These are phyloP conservation scores for Aurantiochytrium sp. DNA, from an alignment of 108 stramenopile species.

Conservation along the genomic window DNA sequence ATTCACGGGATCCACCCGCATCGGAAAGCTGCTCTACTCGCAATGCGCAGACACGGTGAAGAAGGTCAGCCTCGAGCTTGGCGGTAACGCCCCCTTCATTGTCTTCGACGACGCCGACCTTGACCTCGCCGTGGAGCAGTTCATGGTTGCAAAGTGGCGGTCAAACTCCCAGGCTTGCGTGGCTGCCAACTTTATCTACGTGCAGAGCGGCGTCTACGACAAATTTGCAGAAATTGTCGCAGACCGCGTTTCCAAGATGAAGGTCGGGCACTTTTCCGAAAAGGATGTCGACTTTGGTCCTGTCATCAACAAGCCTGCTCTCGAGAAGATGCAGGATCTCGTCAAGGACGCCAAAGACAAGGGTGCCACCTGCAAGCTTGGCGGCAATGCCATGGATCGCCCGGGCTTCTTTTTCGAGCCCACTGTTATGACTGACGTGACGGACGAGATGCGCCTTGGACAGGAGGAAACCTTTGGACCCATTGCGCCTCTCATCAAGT, in stretches of 20 bases:
- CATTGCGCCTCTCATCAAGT: constrained; percentile 37
- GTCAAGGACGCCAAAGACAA: constrained; percentile 65
- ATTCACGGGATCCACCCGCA: constrained; percentile 82
- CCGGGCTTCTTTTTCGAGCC: constrained; percentile 70
- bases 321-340: constrained; percentile 47
- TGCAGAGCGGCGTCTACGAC: constrained; percentile 65
- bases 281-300: constrained; percentile 65
- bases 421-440: constrained; percentile 71
- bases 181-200: constrained; percentile 76
- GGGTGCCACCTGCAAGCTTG: constrained; percentile 61
- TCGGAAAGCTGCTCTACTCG: constrained; percentile 70
- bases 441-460: constrained; percentile 15
- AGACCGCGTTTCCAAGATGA: constrained; percentile 34
- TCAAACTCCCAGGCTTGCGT: constrained; percentile 91
- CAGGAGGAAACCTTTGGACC: constrained; percentile 67
- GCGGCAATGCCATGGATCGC: constrained; percentile 53
- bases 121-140: constrained; percentile 65
- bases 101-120: constrained; percentile 85
- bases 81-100: constrained; percentile 85
- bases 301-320: constrained; percentile 59
- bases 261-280: constrained; percentile 64
- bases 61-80: constrained; percentile 57
- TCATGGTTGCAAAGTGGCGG: constrained; percentile 73
- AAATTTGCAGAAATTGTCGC: constrained; percentile 58
- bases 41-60: constrained; percentile 64